phyloP scores from a whole-genome alignment of 2,329 filamentous ascomycete species.

The Amphichorda felina region DNA sequence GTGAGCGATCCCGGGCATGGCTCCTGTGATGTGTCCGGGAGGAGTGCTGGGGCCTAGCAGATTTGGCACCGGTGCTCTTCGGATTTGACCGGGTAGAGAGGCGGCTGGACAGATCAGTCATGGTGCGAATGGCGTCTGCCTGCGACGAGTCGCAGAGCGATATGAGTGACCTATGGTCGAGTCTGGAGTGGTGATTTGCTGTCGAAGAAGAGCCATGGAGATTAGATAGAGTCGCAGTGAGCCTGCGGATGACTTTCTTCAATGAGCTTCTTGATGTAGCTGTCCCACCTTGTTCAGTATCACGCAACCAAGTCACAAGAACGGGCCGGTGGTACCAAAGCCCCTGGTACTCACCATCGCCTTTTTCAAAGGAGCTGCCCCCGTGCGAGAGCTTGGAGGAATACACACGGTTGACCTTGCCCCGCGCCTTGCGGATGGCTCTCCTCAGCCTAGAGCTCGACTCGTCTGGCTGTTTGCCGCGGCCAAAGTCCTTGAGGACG shows the following conservation, averaged over 20 bases:
- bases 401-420: slow-evolving; percentile 29
- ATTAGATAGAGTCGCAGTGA: slow-evolving; percentile 16
- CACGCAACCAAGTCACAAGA: no score
- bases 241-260: slow-evolving; percentile 26
- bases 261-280: slow-evolving; percentile 25
- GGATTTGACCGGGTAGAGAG: slow-evolving; percentile 4
- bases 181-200: slow-evolving; percentile 16
- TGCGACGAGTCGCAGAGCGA: slow-evolving; percentile 34
- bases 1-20: no score
- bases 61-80: slow-evolving; percentile 5
- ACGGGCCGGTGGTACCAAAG: no score
- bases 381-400: slow-evolving; percentile 24
- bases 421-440: slow-evolving; percentile 10
- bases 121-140: slow-evolving; percentile 33
- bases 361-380: slow-evolving; percentile 29
- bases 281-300: no score
- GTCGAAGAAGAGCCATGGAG: slow-evolving; percentile 17
- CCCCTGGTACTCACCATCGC: slow-evolving; percentile 37
- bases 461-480: slow-evolving; percentile 7
- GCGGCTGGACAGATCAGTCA: slow-evolving; percentile 31
- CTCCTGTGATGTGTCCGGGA: no score
- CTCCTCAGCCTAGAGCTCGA: slow-evolving; percentile 6
- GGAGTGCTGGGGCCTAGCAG: no score
- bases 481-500: slow-evolving; percentile 23
- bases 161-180: slow-evolving; percentile 30